Conservation (phyloP, 352 stramenopile species). For the Albugo candida region DNA sequence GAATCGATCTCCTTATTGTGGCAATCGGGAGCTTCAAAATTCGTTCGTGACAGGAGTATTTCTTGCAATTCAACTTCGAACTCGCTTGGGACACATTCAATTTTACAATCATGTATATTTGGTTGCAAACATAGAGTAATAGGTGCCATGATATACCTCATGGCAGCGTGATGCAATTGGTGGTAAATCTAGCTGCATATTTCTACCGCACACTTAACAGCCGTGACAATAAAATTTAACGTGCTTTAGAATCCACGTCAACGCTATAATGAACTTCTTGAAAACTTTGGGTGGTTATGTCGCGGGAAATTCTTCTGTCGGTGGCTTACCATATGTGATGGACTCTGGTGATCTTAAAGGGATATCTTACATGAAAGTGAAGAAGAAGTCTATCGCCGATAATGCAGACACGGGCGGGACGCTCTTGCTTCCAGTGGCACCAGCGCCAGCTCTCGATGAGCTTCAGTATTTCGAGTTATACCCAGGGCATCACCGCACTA, state of each 20-base stretch:
- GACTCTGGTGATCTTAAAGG: conserved; percentile 13
- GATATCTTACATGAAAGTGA: no score
- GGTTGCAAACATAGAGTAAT: no score
- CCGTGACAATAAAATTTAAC: background rate
- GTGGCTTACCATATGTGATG: conserved; percentile 51
- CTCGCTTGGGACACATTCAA: no score
- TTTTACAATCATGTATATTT: no score
- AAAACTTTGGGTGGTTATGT: conserved; percentile 64
- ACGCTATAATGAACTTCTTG: conserved; percentile 62
- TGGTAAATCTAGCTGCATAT: background rate
- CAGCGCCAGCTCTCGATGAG: conserved; percentile 21
- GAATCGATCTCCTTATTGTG: no score
- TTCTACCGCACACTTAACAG: background rate
- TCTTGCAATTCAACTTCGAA: no score
- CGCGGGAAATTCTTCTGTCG: conserved; percentile 31
- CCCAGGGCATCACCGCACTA: conserved; percentile 20
- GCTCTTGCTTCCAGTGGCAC: conserved; percentile 15
- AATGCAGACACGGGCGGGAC: conserved; percentile 3
- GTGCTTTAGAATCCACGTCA: background rate
- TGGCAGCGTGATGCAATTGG: no score
- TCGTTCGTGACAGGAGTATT: no score
- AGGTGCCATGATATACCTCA: no score
- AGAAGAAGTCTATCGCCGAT: no score
- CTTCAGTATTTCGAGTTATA: background rate
- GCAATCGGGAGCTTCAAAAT: no score